phyloP scores from a whole-genome alignment of 2,329 filamentous ascomycete genomes.

The Aspergillus sp. region DNA sequence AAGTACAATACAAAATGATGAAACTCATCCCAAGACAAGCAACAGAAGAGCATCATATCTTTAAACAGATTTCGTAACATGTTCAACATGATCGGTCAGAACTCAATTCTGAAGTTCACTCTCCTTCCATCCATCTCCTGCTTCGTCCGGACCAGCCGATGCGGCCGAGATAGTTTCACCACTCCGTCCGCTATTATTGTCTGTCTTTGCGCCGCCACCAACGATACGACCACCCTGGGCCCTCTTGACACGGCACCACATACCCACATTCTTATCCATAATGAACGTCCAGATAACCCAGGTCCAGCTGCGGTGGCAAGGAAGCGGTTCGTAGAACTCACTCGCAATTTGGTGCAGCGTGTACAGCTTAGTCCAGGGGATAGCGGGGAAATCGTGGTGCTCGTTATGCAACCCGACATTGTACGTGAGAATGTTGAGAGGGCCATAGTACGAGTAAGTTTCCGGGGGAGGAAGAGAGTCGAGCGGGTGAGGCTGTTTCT shows the following conservation, averaged over 20 bases:
- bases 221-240: slow-evolving; percentile 68
- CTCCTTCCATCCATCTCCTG: slow-evolving; percentile 60
- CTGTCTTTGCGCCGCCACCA: slow-evolving; percentile 30
- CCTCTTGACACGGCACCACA: slow-evolving; percentile 90
- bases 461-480: slow-evolving; percentile 71
- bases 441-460: slow-evolving; percentile 95
- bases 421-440: slow-evolving; percentile 87
- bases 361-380: slow-evolving; percentile 87
- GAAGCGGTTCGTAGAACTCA: slow-evolving; percentile 89
- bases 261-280: slow-evolving; percentile 78
- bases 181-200: slow-evolving; percentile 24
- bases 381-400: slow-evolving; percentile 96
- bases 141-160: slow-evolving; percentile 44
- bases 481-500: slow-evolving; percentile 44
- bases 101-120: slow-evolving; percentile 61
- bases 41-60: slow-evolving; percentile 1
- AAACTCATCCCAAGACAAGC: slow-evolving; percentile 2
- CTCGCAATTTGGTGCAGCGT: slow-evolving; percentile 71
- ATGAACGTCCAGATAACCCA: slow-evolving; percentile 96
- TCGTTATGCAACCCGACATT: slow-evolving; percentile 98
- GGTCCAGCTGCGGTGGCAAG: slow-evolving; percentile 83
- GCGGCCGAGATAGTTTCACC: slow-evolving; percentile 40
- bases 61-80: not conserved
- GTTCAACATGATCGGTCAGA: too few species aligned
- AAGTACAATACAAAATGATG: not conserved